These are phyloP conservation scores for Kwoniella sp. DNA, from an alignment of 768 basidiomycete genomes.

Conservation along the genomic window DNA sequence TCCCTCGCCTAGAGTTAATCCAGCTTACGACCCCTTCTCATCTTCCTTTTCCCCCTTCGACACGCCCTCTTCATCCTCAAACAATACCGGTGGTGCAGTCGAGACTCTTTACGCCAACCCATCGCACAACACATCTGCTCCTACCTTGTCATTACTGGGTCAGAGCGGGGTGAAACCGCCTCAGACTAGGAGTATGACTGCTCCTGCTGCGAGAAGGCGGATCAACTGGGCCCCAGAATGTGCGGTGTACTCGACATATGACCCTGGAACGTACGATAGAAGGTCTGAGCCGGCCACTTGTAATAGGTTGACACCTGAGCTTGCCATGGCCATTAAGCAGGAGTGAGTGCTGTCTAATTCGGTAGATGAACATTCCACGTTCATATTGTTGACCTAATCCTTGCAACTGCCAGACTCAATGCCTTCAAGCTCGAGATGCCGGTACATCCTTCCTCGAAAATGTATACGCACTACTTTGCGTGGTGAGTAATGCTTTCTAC, in stretches of 20 bases:
- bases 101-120: conserved; percentile 70
- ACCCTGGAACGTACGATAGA: conserved; percentile 84
- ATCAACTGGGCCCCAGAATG: conserved; percentile 88
- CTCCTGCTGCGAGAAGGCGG: conserved; percentile 62
- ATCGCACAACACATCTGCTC: conserved; percentile 83
- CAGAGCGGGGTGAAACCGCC: conserved; percentile 54
- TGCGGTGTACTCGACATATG: conserved; percentile 96
- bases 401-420: conserved; percentile 62
- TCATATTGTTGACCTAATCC: conserved; percentile 1
- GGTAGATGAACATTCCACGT: background rate
- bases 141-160: conserved; percentile 66
- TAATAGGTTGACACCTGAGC: conserved; percentile 88
- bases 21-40: conserved; percentile 56
- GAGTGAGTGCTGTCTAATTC: conserved; percentile 44
- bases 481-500: conserved; percentile 22
- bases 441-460: conserved; percentile 88
- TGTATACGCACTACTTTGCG: conserved; percentile 61
- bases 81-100: conserved; percentile 16
- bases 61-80: conserved; percentile 7
- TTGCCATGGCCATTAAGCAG: conserved; percentile 90
- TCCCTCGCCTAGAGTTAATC: conserved; percentile 33
- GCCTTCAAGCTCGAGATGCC: conserved; percentile 99
- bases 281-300: conserved; percentile 95
- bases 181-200: conserved; percentile 65
- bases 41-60: conserved; percentile 66